Percentiles rank a stretch among this genome's conserved stretches.
Conservation (phyloP, 2,329 filamentous ascomycete genomes). For the Cercospora nicotianae region DNA sequence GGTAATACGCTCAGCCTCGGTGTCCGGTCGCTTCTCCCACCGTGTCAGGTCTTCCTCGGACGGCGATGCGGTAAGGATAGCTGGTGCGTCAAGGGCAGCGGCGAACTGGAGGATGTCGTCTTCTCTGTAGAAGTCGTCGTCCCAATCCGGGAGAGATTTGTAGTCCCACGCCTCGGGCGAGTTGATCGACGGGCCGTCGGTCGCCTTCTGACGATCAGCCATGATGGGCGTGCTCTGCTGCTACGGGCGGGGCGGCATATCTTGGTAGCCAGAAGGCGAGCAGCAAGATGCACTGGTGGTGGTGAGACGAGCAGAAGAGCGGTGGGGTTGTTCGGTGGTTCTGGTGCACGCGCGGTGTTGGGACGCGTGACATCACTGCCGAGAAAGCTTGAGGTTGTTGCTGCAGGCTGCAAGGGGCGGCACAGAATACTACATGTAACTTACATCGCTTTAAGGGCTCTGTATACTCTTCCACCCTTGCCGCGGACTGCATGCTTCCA, state of each 20-base stretch:
- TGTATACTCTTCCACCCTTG: no score
- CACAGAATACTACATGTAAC: no score
- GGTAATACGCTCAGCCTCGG: conserved; percentile 65
- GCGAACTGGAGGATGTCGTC: conserved; percentile 77
- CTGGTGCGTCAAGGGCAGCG: conserved; percentile 74
- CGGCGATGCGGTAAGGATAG: conserved; percentile 51
- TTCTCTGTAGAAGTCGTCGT: conserved; percentile 72
- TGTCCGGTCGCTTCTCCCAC: conserved; percentile 41
- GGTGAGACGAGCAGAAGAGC: neutral
- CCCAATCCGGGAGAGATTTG: conserved; percentile 71
- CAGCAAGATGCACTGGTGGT: neutral
- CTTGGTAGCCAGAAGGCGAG: neutral
- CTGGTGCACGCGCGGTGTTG: neutral
- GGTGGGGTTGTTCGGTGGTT: neutral
- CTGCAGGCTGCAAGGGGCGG: neutral
- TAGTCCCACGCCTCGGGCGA: conserved; percentile 61
- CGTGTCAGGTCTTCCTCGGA: conserved; percentile 57
- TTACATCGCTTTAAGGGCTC: no score
- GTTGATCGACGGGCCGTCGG: conserved; percentile 52
- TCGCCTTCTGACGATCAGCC: conserved; percentile 48
- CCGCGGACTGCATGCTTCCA: no score
- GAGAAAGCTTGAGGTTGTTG: neutral
- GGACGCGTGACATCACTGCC: neutral
- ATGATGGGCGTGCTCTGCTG: conserved; percentile 32
- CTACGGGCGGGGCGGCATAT: neutral